Evolutionary conservation across 208 protist species (phyloP).

Genomic region (Acanthamoeba triangularis): DNA sequence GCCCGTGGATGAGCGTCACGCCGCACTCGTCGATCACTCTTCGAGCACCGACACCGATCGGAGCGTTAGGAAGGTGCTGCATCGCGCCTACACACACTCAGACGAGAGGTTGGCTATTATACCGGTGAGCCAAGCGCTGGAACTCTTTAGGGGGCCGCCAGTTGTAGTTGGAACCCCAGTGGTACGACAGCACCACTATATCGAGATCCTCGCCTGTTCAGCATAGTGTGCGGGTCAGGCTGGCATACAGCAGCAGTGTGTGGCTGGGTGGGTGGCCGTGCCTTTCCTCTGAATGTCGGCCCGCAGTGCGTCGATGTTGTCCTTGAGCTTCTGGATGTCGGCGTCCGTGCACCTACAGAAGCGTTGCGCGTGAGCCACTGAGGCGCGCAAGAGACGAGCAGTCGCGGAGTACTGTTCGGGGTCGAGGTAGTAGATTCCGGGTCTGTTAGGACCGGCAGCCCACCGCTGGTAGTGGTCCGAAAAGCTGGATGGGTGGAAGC

Average conservation of each 20-base stretch:
- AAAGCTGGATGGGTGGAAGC: not conserved
- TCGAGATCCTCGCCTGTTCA: not conserved
- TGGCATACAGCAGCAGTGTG: not conserved
- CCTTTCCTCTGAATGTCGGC: not conserved
- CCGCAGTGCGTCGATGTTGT: not conserved
- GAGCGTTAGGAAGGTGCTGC: not conserved
- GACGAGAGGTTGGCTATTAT: not conserved
- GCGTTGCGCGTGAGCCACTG: not conserved
- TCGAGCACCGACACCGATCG: not conserved
- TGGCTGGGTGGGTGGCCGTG: not conserved
- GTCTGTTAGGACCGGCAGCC: not conserved
- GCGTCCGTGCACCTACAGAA: not conserved
- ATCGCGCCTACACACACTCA: not conserved
- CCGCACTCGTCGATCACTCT: conserved; percentile 21
- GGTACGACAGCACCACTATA: not conserved
- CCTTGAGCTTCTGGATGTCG: conserved; percentile 26
- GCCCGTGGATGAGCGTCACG: conserved; percentile 19
- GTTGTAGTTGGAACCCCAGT: conserved; percentile 45
- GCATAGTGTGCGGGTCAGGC: not conserved
- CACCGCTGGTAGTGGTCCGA: conserved; percentile 50
- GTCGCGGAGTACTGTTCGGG: not conserved
- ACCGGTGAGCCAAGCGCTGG: not conserved
- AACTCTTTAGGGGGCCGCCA: not conserved
- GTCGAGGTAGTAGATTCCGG: conserved; percentile 45
- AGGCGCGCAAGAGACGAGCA: not conserved